phyloP scores from a whole-genome alignment of 257 asterid species.

The Petunia axillaris region DNA sequence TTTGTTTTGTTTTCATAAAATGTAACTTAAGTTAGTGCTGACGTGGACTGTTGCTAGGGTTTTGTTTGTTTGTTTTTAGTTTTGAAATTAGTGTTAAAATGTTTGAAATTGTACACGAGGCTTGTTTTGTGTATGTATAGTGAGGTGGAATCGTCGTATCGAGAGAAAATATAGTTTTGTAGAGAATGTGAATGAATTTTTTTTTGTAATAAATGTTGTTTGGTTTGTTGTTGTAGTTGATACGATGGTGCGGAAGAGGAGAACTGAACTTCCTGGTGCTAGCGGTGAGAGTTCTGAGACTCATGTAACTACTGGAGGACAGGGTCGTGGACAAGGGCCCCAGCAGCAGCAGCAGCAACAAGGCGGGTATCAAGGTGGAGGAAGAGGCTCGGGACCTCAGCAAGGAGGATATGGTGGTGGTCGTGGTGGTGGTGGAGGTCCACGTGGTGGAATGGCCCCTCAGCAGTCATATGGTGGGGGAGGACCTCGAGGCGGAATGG shows the following conservation, averaged over 20 bases:
- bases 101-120: neutral
- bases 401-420: conserved; percentile 35
- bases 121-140: neutral
- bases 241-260: conserved; percentile 77
- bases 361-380: conserved; percentile 42
- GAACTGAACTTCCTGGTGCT: conserved; percentile 63
- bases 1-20: neutral
- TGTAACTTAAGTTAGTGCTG: neutral
- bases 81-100: neutral
- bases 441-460: conserved; percentile 28
- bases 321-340: conserved; percentile 56
- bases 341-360: conserved; percentile 43
- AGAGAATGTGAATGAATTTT: neutral
- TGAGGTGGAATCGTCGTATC: neutral
- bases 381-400: conserved; percentile 52
- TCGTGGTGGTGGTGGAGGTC: conserved; percentile 30
- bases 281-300: conserved; percentile 63
- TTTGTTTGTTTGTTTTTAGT: neutral
- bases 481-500: conserved; percentile 45
- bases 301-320: conserved; percentile 52
- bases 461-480: conserved; percentile 40
- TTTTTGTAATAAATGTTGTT: conserved; percentile 4
- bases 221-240: conserved; percentile 40
- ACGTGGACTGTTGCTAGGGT: neutral
- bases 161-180: neutral